A percentile compares a stretch with the other conserved stretches of the same genome.
Evolutionary conservation across 441 rosid species (phyloP).

Genomic region (Codiaeum variegatum): DNA sequence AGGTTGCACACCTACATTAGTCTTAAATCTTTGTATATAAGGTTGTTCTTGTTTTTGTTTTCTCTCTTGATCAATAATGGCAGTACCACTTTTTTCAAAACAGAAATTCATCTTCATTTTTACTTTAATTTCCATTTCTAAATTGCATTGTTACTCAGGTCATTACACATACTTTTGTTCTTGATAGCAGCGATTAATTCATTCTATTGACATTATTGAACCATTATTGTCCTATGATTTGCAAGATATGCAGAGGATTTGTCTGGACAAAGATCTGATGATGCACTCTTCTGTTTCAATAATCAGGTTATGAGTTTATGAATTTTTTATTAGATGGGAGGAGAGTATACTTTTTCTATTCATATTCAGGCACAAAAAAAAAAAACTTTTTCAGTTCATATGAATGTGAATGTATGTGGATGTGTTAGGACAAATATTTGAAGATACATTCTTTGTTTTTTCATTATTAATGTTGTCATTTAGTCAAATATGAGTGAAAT

Average conservation of each 20-base stretch:
- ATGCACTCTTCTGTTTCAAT: conserved; percentile 53
- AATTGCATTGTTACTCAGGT: conserved; percentile 24
- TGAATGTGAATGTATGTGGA: too few species aligned
- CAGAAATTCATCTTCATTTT: conserved; percentile 9
- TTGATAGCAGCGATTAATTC: not conserved
- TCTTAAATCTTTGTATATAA: too few species aligned
- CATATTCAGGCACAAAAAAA: too few species aligned
- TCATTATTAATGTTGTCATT: conserved; percentile 27
- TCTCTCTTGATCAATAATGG: conserved; percentile 7
- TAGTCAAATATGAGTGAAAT: not conserved
- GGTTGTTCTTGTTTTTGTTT: not conserved
- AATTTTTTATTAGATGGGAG: too few species aligned
- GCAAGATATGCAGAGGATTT: conserved; percentile 36
- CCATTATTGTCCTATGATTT: not conserved
- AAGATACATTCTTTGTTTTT: conserved; percentile 46
- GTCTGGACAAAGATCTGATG: conserved; percentile 32
- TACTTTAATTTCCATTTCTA: conserved; percentile 20
- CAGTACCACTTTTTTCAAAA: not conserved
- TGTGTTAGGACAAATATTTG: conserved; percentile 29
- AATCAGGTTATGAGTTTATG: conserved; percentile 34
- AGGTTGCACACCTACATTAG: conserved; percentile 22
- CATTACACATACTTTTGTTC: not conserved
- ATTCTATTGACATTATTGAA: not conserved
- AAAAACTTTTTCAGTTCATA: too few species aligned
- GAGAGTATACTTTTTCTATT: too few species aligned